Percentiles rank a stretch among this genome's conserved stretches.
Evolutionary conservation across 495 filamentous ascomycete genomes (phyloP).

Genomic region (Bryoglossum gracile): DNA sequence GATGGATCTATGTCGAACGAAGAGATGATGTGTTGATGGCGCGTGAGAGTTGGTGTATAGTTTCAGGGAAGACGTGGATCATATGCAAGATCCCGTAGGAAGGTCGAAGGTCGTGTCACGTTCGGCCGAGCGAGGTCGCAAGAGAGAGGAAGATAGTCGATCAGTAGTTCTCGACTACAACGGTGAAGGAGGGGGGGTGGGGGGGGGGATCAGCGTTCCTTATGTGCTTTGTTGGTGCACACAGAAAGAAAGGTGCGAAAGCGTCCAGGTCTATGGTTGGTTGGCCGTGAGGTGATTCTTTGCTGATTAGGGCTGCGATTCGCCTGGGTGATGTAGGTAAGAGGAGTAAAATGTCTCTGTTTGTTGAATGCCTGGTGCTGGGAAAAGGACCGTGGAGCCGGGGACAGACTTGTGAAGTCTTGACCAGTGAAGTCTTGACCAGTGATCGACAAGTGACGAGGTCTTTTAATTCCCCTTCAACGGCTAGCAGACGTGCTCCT

Average conservation of each 20-base stretch:
- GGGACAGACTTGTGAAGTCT: constrained; percentile 1
- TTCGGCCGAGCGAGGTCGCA: constrained; percentile 5
- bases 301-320: background rate
- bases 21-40: constrained; percentile 2
- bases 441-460: constrained; percentile 21
- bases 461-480: constrained; percentile 1
- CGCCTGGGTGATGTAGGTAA: constrained; percentile 10
- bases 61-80: constrained; percentile 36
- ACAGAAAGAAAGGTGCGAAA: background rate
- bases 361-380: background rate
- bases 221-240: constrained; percentile 47
- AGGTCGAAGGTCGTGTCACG: constrained; percentile 11
- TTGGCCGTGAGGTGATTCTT: constrained; percentile 1
- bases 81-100: constrained; percentile 41
- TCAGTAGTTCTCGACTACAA: constrained; percentile 31
- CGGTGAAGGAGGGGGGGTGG: no score
- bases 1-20: constrained; percentile 10
- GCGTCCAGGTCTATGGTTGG: constrained; percentile 20
- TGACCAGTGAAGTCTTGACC: constrained; percentile 17
- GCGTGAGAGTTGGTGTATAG: constrained; percentile 24
- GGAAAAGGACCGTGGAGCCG: constrained; percentile 1
- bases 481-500: constrained; percentile 8
- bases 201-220: constrained; percentile 74
- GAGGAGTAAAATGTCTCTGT: constrained; percentile 1
- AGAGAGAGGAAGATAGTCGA: constrained; percentile 27